Conservation (phyloP, 1,139 yeast genomes). For the Saccharomycopsis hybrid region DNA sequence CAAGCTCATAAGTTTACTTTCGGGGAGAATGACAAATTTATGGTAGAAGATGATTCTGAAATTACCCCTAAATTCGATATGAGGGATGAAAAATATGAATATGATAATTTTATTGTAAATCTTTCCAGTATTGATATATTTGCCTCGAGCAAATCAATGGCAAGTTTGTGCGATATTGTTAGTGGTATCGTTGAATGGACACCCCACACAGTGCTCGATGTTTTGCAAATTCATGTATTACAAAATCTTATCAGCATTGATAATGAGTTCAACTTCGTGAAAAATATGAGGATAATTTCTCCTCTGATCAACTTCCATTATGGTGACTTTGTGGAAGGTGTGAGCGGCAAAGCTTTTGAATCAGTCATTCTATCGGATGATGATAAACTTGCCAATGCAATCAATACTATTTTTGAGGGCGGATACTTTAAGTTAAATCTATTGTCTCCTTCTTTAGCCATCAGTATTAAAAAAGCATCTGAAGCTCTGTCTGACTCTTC, state of each 20-base stretch:
- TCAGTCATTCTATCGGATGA: background rate
- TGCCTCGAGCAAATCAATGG: slow-evolving; percentile 35
- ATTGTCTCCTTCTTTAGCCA: slow-evolving; percentile 8
- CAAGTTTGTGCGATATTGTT: slow-evolving; percentile 28
- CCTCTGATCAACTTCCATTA: slow-evolving; percentile 43
- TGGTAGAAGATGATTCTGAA: slow-evolving; percentile 38
- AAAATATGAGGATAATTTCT: slow-evolving; percentile 46
- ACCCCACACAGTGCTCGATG: slow-evolving; percentile 51
- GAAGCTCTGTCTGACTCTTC: background rate
- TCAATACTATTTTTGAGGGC: background rate
- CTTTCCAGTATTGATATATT: slow-evolving; percentile 40
- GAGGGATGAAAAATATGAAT: slow-evolving; percentile 40
- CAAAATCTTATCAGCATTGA: slow-evolving; percentile 35
- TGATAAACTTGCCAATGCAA: background rate
- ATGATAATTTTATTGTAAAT: slow-evolving; percentile 50
- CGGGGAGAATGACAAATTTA: slow-evolving; percentile 10
- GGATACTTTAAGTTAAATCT: too few relatives aligned
- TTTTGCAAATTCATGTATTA: slow-evolving; percentile 57
- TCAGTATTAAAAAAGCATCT: slow-evolving; percentile 3
- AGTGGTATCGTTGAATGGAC: slow-evolving; percentile 35
- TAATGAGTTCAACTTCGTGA: slow-evolving; percentile 33
- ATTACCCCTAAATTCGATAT: slow-evolving; percentile 34
- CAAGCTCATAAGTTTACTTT: slow-evolving; percentile 1
- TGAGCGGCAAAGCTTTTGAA: slow-evolving; percentile 21
- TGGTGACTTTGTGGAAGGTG: slow-evolving; percentile 32